These are phyloP conservation scores for Obba rivulosa DNA, from an alignment of 768 basidiomycete species.

Conservation along the genomic window DNA sequence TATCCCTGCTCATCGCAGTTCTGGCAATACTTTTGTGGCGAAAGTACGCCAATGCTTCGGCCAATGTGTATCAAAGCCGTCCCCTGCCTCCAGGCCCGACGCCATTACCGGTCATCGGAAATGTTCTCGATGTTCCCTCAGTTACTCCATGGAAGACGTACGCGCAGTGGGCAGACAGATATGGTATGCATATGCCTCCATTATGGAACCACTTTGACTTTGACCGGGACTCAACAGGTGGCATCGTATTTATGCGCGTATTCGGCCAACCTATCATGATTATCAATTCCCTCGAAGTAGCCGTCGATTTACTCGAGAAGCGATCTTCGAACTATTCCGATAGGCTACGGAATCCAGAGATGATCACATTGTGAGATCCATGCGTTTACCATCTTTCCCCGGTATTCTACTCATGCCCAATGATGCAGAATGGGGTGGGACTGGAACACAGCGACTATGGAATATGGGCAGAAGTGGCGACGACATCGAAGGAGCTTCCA, in stretches of 20 bases:
- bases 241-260: slow-evolving; percentile 20
- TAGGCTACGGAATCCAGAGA: slow-evolving; percentile 8
- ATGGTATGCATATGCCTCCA: slow-evolving; percentile 2
- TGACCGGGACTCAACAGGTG: too few relatives aligned
- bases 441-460: slow-evolving; percentile 31
- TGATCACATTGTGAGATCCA: too few relatives aligned
- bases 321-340: slow-evolving; percentile 27
- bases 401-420: not conserved
- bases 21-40: too few relatives aligned
- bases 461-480: slow-evolving; percentile 36
- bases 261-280: slow-evolving; percentile 21
- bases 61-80: too few relatives aligned
- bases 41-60: too few relatives aligned
- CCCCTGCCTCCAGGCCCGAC: not conserved
- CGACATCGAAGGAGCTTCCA: slow-evolving; percentile 38
- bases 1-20: too few relatives aligned
- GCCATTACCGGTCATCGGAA: not conserved
- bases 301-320: slow-evolving; percentile 26
- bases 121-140: not conserved
- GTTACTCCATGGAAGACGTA: not conserved
- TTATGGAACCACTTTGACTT: too few relatives aligned
- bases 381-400: not conserved
- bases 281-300: slow-evolving; percentile 24
- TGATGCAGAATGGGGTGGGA: slow-evolving; percentile 27
- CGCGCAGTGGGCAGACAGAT: not conserved